These are phyloP conservation scores for Russula ochroleuca DNA, from an alignment of 768 basidiomycete species.

Conservation along the genomic window DNA sequence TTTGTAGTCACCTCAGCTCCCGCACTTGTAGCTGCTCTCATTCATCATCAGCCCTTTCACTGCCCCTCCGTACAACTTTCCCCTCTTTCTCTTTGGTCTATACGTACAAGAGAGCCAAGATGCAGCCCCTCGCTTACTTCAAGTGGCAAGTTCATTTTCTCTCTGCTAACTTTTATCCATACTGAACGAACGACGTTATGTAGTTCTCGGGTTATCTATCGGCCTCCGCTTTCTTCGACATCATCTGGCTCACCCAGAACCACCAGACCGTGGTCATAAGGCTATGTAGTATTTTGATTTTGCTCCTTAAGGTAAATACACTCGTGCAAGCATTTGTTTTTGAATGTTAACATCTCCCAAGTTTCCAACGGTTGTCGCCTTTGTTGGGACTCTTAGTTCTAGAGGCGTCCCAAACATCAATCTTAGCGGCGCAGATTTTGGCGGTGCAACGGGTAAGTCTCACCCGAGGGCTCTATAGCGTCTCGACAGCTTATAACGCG, in stretches of 20 bases:
- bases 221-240: slow-evolving; percentile 59
- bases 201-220: slow-evolving; percentile 66
- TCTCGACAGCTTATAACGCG: background rate
- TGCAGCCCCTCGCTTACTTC: slow-evolving; percentile 53
- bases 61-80: slow-evolving; percentile 70
- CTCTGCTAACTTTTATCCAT: too few species aligned
- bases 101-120: slow-evolving; percentile 70
- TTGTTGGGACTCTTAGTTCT: slow-evolving; percentile 35
- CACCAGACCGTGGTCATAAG: slow-evolving; percentile 53
- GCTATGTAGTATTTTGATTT: slow-evolving; percentile 44
- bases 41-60: slow-evolving; percentile 53
- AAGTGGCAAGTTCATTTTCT: slow-evolving; percentile 44
- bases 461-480: background rate
- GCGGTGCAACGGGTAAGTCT: slow-evolving; percentile 36
- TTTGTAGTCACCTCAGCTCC: background rate
- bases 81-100: slow-evolving; percentile 75
- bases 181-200: background rate
- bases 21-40: slow-evolving; percentile 49
- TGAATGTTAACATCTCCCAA: slow-evolving; percentile 17
- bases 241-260: slow-evolving; percentile 62
- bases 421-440: slow-evolving; percentile 35
- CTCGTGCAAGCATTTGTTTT: background rate
- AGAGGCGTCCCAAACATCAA: slow-evolving; percentile 37
- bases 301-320: slow-evolving; percentile 39
- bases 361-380: slow-evolving; percentile 39